Base-by-base conservation (phyloP, 108 stramenopile genomes). In the Parmales sp. region DNA sequence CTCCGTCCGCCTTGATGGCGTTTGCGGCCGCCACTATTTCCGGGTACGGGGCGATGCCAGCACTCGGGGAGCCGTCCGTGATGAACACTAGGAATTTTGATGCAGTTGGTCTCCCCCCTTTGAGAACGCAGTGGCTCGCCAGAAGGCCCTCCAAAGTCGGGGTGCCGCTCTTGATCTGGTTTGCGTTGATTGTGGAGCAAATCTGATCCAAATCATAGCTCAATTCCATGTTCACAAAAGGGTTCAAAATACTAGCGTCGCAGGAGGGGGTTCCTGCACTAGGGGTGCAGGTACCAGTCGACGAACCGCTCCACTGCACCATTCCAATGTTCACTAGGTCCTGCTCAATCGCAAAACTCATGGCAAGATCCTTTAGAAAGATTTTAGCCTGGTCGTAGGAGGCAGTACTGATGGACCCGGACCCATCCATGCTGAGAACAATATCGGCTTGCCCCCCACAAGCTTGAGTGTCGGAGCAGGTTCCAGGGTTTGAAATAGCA, bases 41-140 rank as follows among this genome's bases (percentile, higher is more conserved):
- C 29, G 29, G 31, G 26, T 28, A 11, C 11, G 54, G 16, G 8
- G 31, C 54, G 16, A 16, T 43, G 54, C 29, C 54, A 6, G 54
- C n/a, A n/a, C n/a, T n/a, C n/a, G n/a, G 54, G 13, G 29, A 13
- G 5, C 54, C 54, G 54, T 60, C 54, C 20, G 54, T 60, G 3
- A 60, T 60, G 54, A 60, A 60, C 6, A 60, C 54, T 28, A 60
- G 13, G 54, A 60, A 60, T 34, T 60, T 60, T n/a, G n/a, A n/a
- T 11, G 54, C n/a, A 11, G 13, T 20, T 11, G 13, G 16, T 11
- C 29, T 11, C 31, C 54, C 31, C 6, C 31, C 54, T 34, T 60
- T 60, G 31, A 60, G 26, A 34, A 34, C 54, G 54, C 54, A 60
- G 54, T 60, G 54, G 4, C 31, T 34, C 16, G 36, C 54, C 28